A percentile compares a stretch with the other conserved stretches of the same genome.
phyloP scores from a whole-genome alignment of 2,329 filamentous ascomycete genomes.

The Pseudopyrenochaeta lycopersici region DNA sequence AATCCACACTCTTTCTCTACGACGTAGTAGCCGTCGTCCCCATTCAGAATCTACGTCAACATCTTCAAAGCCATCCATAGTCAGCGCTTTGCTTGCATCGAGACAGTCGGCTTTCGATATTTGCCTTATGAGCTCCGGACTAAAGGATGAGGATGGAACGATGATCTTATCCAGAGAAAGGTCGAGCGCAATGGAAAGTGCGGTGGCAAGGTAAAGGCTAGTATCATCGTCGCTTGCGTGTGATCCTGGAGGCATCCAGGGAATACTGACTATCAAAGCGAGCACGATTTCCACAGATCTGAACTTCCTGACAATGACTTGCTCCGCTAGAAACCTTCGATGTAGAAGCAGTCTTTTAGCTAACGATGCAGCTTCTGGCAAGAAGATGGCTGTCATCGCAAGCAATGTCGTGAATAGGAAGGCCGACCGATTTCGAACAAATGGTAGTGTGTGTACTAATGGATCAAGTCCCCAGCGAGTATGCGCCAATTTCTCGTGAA shows the following conservation, averaged over 20 bases:
- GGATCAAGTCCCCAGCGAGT: conserved; percentile 79
- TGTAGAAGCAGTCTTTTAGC: conserved; percentile 73
- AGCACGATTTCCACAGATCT: conserved; percentile 78
- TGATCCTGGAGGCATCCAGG: conserved; percentile 74
- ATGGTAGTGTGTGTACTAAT: conserved; percentile 69
- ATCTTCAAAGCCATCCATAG: conserved; percentile 73
- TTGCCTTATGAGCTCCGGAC: conserved; percentile 55
- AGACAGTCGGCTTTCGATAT: conserved; percentile 74
- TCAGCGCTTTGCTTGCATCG: conserved; percentile 70
- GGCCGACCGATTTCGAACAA: conserved; percentile 72
- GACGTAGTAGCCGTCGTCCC: conserved; percentile 68
- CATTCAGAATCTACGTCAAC: conserved; percentile 68
- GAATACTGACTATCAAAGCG: conserved; percentile 78
- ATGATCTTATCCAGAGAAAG: conserved; percentile 75
- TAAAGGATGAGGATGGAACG: conserved; percentile 61
- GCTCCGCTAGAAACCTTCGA: conserved; percentile 68
- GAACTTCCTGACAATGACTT: conserved; percentile 68
- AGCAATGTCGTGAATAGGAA: conserved; percentile 78
- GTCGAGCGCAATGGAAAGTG: conserved; percentile 74
- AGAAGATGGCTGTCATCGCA: conserved; percentile 73
- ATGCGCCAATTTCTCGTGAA: conserved; percentile 74
- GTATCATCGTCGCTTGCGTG: conserved; percentile 78
- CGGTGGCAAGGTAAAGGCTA: conserved; percentile 74
- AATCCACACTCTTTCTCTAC: conserved; percentile 75
- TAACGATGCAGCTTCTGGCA: conserved; percentile 69